These are phyloP conservation scores for Gastrolobium bilobum DNA, from an alignment of 306 rosid species.

Conservation along the genomic window DNA sequence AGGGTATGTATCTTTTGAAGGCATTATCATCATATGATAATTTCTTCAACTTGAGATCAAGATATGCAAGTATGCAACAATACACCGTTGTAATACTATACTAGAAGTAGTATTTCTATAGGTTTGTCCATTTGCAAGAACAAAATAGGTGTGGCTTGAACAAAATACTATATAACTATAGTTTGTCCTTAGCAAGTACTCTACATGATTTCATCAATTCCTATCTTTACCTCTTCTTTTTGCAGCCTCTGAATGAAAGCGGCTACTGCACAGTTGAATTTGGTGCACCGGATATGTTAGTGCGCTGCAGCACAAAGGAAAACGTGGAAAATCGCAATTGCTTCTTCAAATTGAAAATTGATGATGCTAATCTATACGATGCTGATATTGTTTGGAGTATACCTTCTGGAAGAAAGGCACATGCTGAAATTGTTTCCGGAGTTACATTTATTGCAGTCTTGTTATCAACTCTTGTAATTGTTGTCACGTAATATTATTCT, in stretches of 20 bases:
- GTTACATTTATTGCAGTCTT: constrained; percentile 71
- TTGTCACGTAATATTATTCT: constrained; percentile 57
- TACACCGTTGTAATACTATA: not conserved
- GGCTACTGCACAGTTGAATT: constrained; percentile 74
- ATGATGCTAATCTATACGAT: constrained; percentile 41
- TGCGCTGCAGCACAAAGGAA: constrained; percentile 63
- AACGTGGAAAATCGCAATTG: constrained; percentile 54
- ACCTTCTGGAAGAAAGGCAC: constrained; percentile 73
- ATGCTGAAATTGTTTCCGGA: constrained; percentile 61
- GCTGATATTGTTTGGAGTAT: constrained; percentile 69
- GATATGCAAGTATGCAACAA: not conserved
- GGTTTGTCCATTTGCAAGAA: not conserved
- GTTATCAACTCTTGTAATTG: constrained; percentile 67
- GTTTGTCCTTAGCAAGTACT: constrained; percentile 1
- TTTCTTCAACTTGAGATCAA: constrained; percentile 38
- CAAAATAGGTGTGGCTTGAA: constrained; percentile 7
- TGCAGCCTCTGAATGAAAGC: constrained; percentile 79
- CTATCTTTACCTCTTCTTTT: not conserved
- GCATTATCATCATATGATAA: not conserved
- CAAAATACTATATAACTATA: not conserved
- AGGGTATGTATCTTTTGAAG: not conserved
- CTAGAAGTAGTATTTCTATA: not conserved
- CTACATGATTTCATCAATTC: not conserved
- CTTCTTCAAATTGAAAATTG: constrained; percentile 50
- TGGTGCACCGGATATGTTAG: constrained; percentile 66